Evolutionary conservation across 176 grass and related monocot species (phyloP).

Genomic region (Tillandsia fasciculata): DNA sequence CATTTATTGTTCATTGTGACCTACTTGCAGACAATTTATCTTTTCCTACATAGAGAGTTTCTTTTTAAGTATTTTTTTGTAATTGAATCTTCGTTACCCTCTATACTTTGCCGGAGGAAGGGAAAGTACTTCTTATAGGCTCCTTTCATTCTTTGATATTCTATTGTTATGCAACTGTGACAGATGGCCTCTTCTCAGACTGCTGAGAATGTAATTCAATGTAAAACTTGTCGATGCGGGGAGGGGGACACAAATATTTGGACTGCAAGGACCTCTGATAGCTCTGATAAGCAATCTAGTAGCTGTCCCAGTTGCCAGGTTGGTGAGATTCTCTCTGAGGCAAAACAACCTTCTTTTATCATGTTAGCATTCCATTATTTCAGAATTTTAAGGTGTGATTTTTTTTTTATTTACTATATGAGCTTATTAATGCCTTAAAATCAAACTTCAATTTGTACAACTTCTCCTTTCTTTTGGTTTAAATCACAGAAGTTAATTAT

Average conservation of each 20-base stretch:
- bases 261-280: slow-evolving; percentile 46
- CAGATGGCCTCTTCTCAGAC: slow-evolving; percentile 60
- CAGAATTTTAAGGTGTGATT: background rate
- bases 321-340: slow-evolving; percentile 21
- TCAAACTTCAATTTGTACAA: slow-evolving; percentile 5
- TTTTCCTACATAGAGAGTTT: no score
- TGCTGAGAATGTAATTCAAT: slow-evolving; percentile 49
- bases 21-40: no score
- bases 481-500: background rate
- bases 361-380: background rate
- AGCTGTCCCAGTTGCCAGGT: slow-evolving; percentile 74
- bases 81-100: no score
- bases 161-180: slow-evolving; percentile 20
- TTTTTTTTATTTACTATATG: slow-evolving; percentile 2
- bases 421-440: slow-evolving; percentile 11
- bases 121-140: no score
- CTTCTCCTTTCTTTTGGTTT: background rate
- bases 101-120: no score
- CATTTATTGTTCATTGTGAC: no score
- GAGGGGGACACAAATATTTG: slow-evolving; percentile 65
- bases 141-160: background rate
- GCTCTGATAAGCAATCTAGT: slow-evolving; percentile 39
- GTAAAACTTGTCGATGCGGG: slow-evolving; percentile 58
- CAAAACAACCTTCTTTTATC: background rate
- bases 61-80: no score